A percentile compares a stretch with the other conserved stretches of the same genome.
Conservation (phyloP, 345 rosid species). For the Eucalyptus curtisii region DNA sequence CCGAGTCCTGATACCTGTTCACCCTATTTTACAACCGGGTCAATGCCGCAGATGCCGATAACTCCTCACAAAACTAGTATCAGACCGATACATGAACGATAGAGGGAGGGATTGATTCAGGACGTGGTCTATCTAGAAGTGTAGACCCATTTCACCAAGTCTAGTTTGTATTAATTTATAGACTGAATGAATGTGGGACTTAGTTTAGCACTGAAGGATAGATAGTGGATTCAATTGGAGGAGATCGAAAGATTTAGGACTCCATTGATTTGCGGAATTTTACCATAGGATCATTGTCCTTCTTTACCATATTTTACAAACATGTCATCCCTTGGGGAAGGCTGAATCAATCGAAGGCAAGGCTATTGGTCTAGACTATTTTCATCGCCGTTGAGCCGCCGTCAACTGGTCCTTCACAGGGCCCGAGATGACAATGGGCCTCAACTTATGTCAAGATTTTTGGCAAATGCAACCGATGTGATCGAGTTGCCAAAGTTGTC, state of each 20-base stretch:
- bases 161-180: not conserved
- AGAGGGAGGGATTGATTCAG: not conserved
- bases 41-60: not conserved
- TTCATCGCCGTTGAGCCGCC: not conserved
- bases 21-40: rapidly evolving
- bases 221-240: not conserved
- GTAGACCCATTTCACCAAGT: not conserved
- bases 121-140: not conserved
- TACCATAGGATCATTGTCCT: not conserved
- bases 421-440: not conserved
- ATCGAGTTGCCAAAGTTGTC: not conserved
- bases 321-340: not conserved
- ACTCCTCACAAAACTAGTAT: not conserved
- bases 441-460: not conserved
- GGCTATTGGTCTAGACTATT: not conserved
- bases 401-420: not conserved
- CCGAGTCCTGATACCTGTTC: not conserved
- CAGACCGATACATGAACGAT: not conserved
- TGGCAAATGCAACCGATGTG: not conserved
- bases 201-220: not conserved
- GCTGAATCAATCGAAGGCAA: not conserved
- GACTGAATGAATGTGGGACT: not conserved
- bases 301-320: not conserved
- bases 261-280: not conserved
- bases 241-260: not conserved